Evolutionary conservation across 2,329 filamentous ascomycete species (phyloP).

Genomic region (Xylaria digitata): DNA sequence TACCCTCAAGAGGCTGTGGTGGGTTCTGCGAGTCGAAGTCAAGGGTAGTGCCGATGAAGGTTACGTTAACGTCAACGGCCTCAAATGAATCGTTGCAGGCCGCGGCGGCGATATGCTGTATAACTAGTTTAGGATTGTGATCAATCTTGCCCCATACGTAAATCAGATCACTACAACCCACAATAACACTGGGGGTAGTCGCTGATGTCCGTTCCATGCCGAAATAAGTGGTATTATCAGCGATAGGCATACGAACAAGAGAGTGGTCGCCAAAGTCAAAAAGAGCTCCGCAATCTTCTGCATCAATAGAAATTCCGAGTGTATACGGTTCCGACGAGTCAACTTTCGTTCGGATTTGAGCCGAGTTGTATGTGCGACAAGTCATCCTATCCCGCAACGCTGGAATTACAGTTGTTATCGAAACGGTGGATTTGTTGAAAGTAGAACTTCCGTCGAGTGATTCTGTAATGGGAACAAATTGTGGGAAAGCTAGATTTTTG

Average conservation of each 20-base stretch:
- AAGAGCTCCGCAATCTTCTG: not conserved
- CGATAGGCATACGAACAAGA: too few species aligned
- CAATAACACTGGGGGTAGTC: too few species aligned
- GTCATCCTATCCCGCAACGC: conserved; percentile 4
- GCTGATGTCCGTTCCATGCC: too few species aligned
- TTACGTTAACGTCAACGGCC: not conserved
- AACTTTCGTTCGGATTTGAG: too few species aligned
- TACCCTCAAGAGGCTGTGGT: not conserved
- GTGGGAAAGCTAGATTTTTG: conserved; percentile 11
- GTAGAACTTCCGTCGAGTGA: too few species aligned
- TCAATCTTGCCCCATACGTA: conserved; percentile 22
- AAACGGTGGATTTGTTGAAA: not conserved
- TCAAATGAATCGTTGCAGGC: conserved; percentile 1
- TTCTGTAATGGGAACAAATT: not conserved
- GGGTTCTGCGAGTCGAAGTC: not conserved
- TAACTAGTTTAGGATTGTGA: not conserved
- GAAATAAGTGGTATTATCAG: too few species aligned
- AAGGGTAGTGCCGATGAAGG: not conserved
- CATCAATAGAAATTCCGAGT: not conserved
- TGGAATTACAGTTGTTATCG: conserved; percentile 1
- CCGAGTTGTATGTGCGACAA: not conserved
- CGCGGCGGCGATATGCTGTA: not conserved
- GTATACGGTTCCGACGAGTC: too few species aligned
- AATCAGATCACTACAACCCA: not conserved
- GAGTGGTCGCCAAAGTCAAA: too few species aligned